Evolutionary conservation across 176 grass and related monocot species (phyloP).

Genomic region (Triticum monococcum): DNA sequence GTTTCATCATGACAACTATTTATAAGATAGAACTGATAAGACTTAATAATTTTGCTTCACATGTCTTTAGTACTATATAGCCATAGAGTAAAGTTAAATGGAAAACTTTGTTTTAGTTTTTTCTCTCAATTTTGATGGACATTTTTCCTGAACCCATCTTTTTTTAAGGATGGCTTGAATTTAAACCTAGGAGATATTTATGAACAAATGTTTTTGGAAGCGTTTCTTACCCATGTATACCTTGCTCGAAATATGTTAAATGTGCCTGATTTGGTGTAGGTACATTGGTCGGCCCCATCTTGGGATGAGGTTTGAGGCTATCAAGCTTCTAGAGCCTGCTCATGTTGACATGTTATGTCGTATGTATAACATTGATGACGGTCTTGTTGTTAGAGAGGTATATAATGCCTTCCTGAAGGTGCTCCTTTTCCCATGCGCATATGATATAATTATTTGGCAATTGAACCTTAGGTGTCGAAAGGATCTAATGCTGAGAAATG

Average conservation of each 20-base stretch:
- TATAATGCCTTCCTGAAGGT: background rate
- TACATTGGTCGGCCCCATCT: constrained; percentile 11
- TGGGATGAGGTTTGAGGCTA: constrained; percentile 12
- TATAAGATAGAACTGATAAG: background rate
- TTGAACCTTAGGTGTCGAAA: background rate
- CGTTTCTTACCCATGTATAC: background rate
- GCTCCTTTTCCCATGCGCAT: background rate
- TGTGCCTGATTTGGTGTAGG: background rate
- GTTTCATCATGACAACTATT: background rate
- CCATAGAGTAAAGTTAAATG: background rate
- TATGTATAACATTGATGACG: background rate
- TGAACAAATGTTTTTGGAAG: background rate
- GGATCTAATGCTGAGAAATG: constrained; percentile 5
- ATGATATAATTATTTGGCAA: background rate
- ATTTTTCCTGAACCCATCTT: background rate
- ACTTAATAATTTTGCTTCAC: background rate
- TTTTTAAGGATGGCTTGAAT: background rate
- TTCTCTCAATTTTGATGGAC: background rate
- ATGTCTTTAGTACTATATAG: background rate
- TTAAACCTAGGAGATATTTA: background rate
- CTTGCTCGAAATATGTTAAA: background rate
- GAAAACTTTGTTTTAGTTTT: background rate
- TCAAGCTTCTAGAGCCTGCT: constrained; percentile 12
- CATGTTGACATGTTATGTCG: background rate
- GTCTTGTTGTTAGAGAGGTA: constrained; percentile 26